A percentile compares a stretch with the other conserved stretches of the same genome.
phyloP scores from a whole-genome alignment of 495 filamentous ascomycete genomes.

The Cercophora scortea region DNA sequence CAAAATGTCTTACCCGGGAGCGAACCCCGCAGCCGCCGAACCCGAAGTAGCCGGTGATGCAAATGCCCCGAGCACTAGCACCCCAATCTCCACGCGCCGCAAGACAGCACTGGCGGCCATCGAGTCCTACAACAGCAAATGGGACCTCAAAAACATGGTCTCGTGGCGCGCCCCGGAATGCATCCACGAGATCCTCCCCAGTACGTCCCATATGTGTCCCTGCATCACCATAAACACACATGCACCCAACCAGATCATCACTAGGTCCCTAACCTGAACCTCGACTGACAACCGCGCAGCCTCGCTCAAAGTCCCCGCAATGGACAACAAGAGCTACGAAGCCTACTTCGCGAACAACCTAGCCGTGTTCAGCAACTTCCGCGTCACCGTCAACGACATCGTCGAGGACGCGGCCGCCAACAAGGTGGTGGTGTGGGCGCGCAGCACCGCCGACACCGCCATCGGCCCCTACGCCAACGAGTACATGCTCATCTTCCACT shows the following conservation, averaged over 20 bases:
- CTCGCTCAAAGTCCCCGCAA: background rate
- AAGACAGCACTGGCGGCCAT: slow-evolving; percentile 1
- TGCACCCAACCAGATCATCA: background rate
- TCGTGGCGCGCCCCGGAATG: slow-evolving; percentile 1
- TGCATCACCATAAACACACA: background rate
- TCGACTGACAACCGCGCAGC: background rate
- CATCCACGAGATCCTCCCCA: background rate
- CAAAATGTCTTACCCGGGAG: no score
- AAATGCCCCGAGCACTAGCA: no score
- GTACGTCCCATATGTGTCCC: background rate
- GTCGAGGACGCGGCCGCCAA: slow-evolving; percentile 1
- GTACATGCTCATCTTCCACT: slow-evolving; percentile 3
- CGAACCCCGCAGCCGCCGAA: no score
- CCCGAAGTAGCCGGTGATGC: no score
- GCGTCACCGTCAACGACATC: background rate
- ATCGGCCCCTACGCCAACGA: slow-evolving; percentile 1
- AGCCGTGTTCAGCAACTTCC: slow-evolving; percentile 2
- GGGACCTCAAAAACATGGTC: slow-evolving; percentile 5
- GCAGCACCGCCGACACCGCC: slow-evolving; percentile 4
- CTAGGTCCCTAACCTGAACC: no score
- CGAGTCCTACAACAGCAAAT: background rate
- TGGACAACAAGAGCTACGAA: slow-evolving; percentile 3
- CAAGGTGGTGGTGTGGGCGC: slow-evolving; percentile 4
- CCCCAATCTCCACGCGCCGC: background rate
- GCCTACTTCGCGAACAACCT: background rate